Evolutionary conservation across 805 yeast genomes (phyloP).

Genomic region (Vanderwaltozyma polyspora): DNA sequence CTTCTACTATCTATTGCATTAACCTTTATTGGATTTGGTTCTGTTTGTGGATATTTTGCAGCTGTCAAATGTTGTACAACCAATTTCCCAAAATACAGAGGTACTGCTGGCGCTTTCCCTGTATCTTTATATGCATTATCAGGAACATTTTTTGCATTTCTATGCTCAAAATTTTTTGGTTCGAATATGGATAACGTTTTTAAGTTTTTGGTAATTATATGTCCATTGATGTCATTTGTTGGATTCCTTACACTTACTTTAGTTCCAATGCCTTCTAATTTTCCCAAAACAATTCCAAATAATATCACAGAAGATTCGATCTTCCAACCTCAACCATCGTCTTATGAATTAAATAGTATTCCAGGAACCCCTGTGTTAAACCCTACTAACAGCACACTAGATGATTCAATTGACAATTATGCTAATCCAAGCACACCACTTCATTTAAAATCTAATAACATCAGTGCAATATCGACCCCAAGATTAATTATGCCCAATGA

Average conservation of each 20-base stretch:
- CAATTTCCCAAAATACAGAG: constrained; percentile 62
- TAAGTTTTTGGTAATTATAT: constrained; percentile 40
- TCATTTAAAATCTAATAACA: no score
- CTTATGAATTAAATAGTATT: not conserved
- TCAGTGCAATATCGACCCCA: no score
- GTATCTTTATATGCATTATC: constrained; percentile 62
- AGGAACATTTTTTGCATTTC: constrained; percentile 50
- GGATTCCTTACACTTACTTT: constrained; percentile 19
- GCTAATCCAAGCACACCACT: not conserved
- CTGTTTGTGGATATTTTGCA: constrained; percentile 48
- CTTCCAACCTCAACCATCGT: not conserved
- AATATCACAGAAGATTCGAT: not conserved
- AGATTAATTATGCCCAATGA: no score
- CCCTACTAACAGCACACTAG: not conserved
- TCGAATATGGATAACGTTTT: constrained; percentile 46
- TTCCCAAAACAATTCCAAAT: not conserved
- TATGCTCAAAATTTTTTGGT: constrained; percentile 39
- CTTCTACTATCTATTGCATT: constrained; percentile 37
- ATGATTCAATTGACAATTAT: not conserved
- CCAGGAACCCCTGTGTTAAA: not conserved
- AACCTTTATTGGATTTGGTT: constrained; percentile 51
- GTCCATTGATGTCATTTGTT: constrained; percentile 28
- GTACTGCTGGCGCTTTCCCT: constrained; percentile 58
- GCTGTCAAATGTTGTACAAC: constrained; percentile 38
- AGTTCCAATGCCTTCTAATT: no score